Evolutionary conservation across 805 yeast species (phyloP), one percentile per base, ranked within the genome.

Genomic region (Zygosaccharomyces pseudorouxii): DNA sequence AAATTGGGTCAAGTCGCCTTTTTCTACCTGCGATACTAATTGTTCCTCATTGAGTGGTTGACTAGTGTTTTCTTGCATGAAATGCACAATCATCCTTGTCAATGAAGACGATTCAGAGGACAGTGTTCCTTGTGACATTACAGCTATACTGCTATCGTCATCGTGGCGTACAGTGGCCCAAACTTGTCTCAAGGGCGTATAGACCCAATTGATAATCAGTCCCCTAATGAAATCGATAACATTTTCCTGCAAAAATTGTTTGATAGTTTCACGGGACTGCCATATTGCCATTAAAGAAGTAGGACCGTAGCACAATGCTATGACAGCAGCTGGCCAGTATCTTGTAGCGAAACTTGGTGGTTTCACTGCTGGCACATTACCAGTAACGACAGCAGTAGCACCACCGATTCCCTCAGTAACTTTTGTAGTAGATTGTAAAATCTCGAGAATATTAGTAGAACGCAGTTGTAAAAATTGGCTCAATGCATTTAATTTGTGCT

Each of bases 121-220:
- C 14, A 93, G 71, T 1, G 96, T 84, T 47, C 86, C 84, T 62
- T 85, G 84, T 3, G 92, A 81, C 68, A 87, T 81, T 19, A 89
- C 77, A 0, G 96, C 85, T 38, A 89, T 79, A 50, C 82, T 78
- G 1, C 84, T 78, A 31, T 74, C 72, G 12, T 85, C 84, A 62
- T 90, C 97, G 64, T 87, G 93, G 45, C 93, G 75, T n/a, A 92
- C 82, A 0, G 95, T 89, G 41, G 79, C 75, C 55, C 88, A 69
- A 54, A 92, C 82, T 56, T 86, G 82, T 37, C 72, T 71, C 16
- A 86, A 60, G 1, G 98, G 99, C 40, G 77, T 76, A 36, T 88
- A 70, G 3, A 92, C 76, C 98, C 99, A 92, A 63, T 90, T 89
- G 28, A 73, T 67, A 72, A 82, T 77, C 57, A 90, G 84, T 3